Base-by-base conservation (phyloP, 2,329 filamentous ascomycete species). In the Aspergillus brunneoviolaceus region DNA sequence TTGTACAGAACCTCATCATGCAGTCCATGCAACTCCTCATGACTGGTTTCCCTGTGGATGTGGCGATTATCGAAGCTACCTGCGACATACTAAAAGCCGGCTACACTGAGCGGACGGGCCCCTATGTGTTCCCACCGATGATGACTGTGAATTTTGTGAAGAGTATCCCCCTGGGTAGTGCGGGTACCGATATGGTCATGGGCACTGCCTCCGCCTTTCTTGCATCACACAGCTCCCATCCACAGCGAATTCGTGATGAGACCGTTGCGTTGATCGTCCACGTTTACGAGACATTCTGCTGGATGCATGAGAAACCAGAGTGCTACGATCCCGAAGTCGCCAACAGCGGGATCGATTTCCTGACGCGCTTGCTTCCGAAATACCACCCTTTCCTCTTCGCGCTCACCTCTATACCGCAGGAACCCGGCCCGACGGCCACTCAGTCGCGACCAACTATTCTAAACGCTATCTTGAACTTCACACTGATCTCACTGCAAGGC, bases 71-170 rank as follows among this genome's bases (percentile, higher is more conserved):
- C 21, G 78, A 80, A 66, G 75, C 77, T 6, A 73, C 77, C 7
- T 81, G 78, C 63, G 77, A 80, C 53, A 76, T 81, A 21, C 65
- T 81, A 42, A 79, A 76, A 62, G 77, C 78, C 11, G 79, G 79
- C 3, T 80, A 76, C 60, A 80, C 79, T 4, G 79, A 81, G 60
- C 69, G 67, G 23, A 75, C 72, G 0, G 77, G 78, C 0, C 76
- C 75, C 11, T 80, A 77, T 59, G 77, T 80, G 21, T 78, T 81
- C 57, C 71, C 76, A 21, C 74, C 77, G 2, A 64, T 69, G n/a
- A 64, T 77, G 49, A 78, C 73, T 3, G 74, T 77, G 23, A 70
- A 74, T 23, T 78, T 81, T 50, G 73, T 81, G 48, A 76, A 72
- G 56, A 72, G 72, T 51, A 70, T 79, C 53, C 75, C 76, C 19